phyloP scores from a whole-genome alignment of 1,139 yeast genomes.

The Eremothecium sinecaudum region DNA sequence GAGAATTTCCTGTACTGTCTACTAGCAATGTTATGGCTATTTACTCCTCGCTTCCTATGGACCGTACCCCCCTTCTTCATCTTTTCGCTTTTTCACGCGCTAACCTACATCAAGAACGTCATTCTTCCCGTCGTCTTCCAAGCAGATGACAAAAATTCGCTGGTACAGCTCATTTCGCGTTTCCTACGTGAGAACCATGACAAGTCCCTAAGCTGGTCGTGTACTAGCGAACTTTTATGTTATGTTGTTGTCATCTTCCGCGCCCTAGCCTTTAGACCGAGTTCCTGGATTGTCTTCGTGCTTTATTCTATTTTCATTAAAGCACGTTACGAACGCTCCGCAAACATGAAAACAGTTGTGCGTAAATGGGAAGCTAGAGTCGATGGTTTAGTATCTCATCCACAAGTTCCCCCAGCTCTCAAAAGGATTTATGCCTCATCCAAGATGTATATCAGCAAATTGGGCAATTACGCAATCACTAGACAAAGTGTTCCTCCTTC shows the following conservation, averaged over 20 bases:
- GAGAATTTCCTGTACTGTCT: slow-evolving; percentile 61
- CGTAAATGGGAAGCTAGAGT: slow-evolving; percentile 62
- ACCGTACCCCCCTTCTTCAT: slow-evolving; percentile 58
- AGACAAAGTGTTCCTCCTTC: neutral
- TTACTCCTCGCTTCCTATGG: slow-evolving; percentile 43
- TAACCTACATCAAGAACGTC: slow-evolving; percentile 56
- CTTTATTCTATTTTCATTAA: slow-evolving; percentile 62
- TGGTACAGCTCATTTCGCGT: slow-evolving; percentile 38
- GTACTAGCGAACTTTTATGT: slow-evolving; percentile 56
- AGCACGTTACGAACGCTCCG: slow-evolving; percentile 67
- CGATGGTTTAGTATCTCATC: slow-evolving; percentile 53
- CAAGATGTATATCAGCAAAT: slow-evolving; percentile 31
- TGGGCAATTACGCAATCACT: neutral
- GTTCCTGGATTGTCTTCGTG: slow-evolving; percentile 52
- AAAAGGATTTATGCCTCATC: slow-evolving; percentile 53
- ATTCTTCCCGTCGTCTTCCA: slow-evolving; percentile 58
- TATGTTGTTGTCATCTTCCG: slow-evolving; percentile 42
- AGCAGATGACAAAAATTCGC: slow-evolving; percentile 32
- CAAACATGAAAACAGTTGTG: slow-evolving; percentile 62
- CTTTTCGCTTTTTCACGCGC: slow-evolving; percentile 64
- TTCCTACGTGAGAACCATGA: slow-evolving; percentile 61
- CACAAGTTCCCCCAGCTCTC: slow-evolving; percentile 47
- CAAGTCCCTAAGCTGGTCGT: slow-evolving; percentile 60
- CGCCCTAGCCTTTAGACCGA: slow-evolving; percentile 52
- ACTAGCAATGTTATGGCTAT: slow-evolving; percentile 49